Evolutionary conservation across 805 yeast genomes (phyloP).

Genomic region (Candida mattraensis): DNA sequence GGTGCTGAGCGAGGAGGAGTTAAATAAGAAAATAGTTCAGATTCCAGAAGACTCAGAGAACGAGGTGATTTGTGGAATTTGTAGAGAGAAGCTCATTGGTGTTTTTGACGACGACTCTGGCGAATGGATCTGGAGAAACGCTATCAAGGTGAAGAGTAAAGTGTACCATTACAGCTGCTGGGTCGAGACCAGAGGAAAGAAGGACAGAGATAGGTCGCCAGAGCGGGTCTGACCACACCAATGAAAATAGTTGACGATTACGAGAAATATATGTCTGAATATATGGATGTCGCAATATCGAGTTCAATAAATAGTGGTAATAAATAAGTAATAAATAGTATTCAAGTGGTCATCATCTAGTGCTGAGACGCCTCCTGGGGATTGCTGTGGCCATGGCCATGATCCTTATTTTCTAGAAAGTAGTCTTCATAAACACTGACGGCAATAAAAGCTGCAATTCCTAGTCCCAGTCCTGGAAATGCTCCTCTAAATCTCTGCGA

Average conservation of each 20-base stretch:
- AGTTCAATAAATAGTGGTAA: conserved; percentile 1
- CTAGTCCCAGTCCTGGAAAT: conserved; percentile 81
- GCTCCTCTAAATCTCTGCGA: conserved; percentile 65
- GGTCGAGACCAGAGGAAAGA: conserved; percentile 48
- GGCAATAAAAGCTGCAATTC: conserved; percentile 69
- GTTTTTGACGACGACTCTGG: conserved; percentile 71
- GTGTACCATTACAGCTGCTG: conserved; percentile 69
- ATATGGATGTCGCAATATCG: conserved; percentile 2
- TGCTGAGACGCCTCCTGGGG: too few relatives aligned
- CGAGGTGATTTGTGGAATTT: conserved; percentile 62
- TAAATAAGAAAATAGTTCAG: conserved; percentile 51
- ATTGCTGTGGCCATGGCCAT: conserved; percentile 5
- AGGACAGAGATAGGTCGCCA: conserved; percentile 34
- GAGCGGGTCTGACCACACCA: conserved; percentile 15
- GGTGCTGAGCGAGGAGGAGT: conserved; percentile 29
- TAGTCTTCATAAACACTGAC: conserved; percentile 64
- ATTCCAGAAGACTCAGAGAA: conserved; percentile 69
- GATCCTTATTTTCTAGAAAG: conserved; percentile 25
- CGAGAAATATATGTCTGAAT: neutral
- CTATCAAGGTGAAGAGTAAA: conserved; percentile 45
- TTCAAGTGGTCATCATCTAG: neutral
- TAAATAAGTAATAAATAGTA: conserved; percentile 8
- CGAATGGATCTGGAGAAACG: conserved; percentile 81
- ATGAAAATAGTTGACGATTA: neutral
- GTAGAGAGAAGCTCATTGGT: conserved; percentile 65